Evolutionary conservation across 2,329 filamentous ascomycete species (phyloP).

Genomic region (Phaeosphaeriaceae sp.): DNA sequence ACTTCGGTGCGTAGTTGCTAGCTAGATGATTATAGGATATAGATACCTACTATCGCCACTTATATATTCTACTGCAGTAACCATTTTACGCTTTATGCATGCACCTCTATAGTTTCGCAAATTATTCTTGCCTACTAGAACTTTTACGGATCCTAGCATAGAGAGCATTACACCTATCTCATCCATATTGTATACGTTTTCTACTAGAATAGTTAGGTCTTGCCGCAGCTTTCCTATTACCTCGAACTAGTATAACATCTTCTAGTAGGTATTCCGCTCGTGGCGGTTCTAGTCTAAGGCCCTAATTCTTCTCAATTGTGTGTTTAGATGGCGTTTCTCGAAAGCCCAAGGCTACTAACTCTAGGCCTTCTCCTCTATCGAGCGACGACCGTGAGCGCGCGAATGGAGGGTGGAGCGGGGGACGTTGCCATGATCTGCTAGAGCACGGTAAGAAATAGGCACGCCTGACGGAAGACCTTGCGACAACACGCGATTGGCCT

Average conservation of each 20-base stretch:
- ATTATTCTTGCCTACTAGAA: constrained; percentile 19
- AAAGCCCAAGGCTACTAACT: constrained; percentile 10
- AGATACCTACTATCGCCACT: constrained; percentile 21
- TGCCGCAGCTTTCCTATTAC: constrained; percentile 10
- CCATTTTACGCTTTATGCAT: constrained; percentile 20
- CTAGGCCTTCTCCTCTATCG: no score
- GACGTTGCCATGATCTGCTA: no score
- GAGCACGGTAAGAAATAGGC: no score
- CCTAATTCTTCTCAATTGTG: constrained; percentile 8
- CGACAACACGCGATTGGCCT: no score
- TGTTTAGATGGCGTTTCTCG: constrained; percentile 10
- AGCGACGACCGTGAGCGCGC: no score
- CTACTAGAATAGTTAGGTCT: not conserved
- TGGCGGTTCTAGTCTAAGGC: constrained; percentile 15
- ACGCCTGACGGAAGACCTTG: no score
- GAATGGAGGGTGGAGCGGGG: no score
- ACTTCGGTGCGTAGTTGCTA: no score
- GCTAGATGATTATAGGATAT: constrained; percentile 22
- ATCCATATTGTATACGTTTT: constrained; percentile 8
- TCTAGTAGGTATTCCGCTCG: constrained; percentile 18
- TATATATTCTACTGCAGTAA: constrained; percentile 21
- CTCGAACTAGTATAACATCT: constrained; percentile 9
- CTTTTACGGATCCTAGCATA: constrained; percentile 15
- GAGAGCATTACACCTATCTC: constrained; percentile 13
- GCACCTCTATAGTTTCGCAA: constrained; percentile 14